Evolutionary conservation across 345 rosid species (phyloP).

Genomic region (Rhizophora mangle): DNA sequence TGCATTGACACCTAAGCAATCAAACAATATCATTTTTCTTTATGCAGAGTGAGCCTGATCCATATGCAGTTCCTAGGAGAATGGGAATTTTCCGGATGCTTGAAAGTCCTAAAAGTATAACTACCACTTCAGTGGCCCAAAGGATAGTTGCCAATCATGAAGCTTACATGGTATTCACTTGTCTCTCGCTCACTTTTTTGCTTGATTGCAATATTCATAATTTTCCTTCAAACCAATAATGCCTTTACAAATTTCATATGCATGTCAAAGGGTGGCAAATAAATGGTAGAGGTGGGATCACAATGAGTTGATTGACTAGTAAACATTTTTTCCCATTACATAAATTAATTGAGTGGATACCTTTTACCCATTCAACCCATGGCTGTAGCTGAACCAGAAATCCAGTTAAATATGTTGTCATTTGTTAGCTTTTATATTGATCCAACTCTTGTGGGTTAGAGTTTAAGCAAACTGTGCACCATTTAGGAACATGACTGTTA

Average conservation of each 20-base stretch:
- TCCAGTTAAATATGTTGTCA: too few species aligned
- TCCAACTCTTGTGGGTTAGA: neutral
- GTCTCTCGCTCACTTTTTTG: neutral
- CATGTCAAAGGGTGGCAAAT: neutral
- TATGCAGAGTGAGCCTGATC: slow-evolving; percentile 62
- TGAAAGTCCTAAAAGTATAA: slow-evolving; percentile 69
- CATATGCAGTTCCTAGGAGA: slow-evolving; percentile 68
- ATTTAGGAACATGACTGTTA: too few species aligned
- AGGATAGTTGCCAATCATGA: slow-evolving; percentile 87
- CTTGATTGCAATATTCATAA: neutral
- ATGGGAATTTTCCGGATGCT: slow-evolving; percentile 70
- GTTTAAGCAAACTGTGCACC: neutral
- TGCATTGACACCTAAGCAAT: neutral
- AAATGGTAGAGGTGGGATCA: too few species aligned
- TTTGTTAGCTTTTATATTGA: too few species aligned
- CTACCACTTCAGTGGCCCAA: slow-evolving; percentile 68
- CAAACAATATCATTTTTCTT: neutral
- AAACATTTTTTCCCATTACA: too few species aligned
- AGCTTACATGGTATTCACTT: slow-evolving; percentile 53
- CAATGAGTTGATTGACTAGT: too few species aligned
- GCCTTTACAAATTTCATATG: neutral
- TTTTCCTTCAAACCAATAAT: too few species aligned
- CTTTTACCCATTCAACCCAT: too few species aligned
- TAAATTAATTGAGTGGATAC: too few species aligned
- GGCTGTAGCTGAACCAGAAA: too few species aligned